Evolutionary conservation across 768 basidiomycete species (phyloP), one percentile per base, ranked within the genome.

Genomic region (Auricularia sp.): DNA sequence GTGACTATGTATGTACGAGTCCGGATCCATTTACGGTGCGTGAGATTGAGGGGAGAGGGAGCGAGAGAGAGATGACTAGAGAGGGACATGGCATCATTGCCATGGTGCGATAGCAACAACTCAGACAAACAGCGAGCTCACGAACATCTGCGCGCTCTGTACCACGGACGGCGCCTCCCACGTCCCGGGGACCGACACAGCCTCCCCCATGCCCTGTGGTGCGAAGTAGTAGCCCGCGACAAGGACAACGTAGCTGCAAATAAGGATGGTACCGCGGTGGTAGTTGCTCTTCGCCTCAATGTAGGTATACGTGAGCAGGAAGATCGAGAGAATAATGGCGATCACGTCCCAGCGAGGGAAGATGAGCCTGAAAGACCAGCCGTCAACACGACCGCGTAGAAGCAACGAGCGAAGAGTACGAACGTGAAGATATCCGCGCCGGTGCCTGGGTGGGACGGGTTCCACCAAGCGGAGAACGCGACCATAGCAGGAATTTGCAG

Each of bases 251-350:
- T 99, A 99, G 69, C 94, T 97, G 71, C 11, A 80, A 64, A 98
- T 89, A 58, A 99, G 85, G 66, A 97, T 97, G 69, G 91, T 94
- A 59, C 97, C 97, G 69, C 97, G 86, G 73, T 98, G 94, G 74
- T 99, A 99, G 76, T 98, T 98, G 70, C 90, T 91, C 79, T 89
- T 94, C n/a, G 94, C 94, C 77, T 99, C 97, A 70, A 98, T 97
- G 74, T 97, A 98, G 3, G 94, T 96, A 75, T 99, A 99, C 0
- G 97, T 98, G 82, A 99, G 85, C 68, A 98, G 76, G 82, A 98
- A 99, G 78, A 99, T 94, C 0, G 94, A 92, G 56, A 99, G 82
- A 69, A 98, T 90, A 72, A 98, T 88, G 34, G 87, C 89, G 69
- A 98, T 86, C 61, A 94, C 93, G 73, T 99, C 97, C 96, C 96